Evolutionary conservation across 768 basidiomycete species (phyloP).

Genomic region (Podaxis rugospora): DNA sequence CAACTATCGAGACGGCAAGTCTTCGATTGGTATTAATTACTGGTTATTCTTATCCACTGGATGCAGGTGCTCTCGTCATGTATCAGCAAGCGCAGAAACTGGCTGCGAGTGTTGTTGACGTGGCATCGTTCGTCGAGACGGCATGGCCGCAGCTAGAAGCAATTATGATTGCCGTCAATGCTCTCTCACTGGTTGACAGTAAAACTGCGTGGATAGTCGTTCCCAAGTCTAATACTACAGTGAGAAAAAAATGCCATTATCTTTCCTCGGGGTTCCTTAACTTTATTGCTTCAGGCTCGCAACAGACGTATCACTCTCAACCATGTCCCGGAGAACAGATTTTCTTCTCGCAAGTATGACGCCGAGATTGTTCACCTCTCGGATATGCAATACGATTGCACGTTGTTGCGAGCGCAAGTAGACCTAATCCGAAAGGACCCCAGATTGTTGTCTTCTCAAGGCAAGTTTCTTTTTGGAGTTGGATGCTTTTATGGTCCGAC

Average conservation of each 20-base stretch:
- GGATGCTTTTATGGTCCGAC: constrained; percentile 15
- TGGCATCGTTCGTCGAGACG: constrained; percentile 34
- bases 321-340: constrained; percentile 75
- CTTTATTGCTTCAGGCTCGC: constrained; percentile 39
- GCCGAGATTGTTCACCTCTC: constrained; percentile 75
- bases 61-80: constrained; percentile 84
- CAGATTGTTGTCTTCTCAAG: constrained; percentile 53
- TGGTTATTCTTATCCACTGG: constrained; percentile 2
- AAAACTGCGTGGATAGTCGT: constrained; percentile 83
- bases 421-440: constrained; percentile 70
- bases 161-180: constrained; percentile 84
- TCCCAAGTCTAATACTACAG: constrained; percentile 46
- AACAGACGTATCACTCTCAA: constrained; percentile 72
- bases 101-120: constrained; percentile 45
- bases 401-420: constrained; percentile 72
- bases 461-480: constrained; percentile 37
- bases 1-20: constrained; percentile 88
- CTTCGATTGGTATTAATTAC: constrained; percentile 6
- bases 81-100: constrained; percentile 87
- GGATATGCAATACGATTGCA: constrained; percentile 78
- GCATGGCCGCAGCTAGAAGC: constrained; percentile 75
- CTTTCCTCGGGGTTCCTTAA: constrained; percentile 2
- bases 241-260: constrained; percentile 22
- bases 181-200: constrained; percentile 75
- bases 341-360: constrained; percentile 55